Base-by-base conservation (phyloP, 805 yeast genomes). In the Pichia membranifaciens region DNA sequence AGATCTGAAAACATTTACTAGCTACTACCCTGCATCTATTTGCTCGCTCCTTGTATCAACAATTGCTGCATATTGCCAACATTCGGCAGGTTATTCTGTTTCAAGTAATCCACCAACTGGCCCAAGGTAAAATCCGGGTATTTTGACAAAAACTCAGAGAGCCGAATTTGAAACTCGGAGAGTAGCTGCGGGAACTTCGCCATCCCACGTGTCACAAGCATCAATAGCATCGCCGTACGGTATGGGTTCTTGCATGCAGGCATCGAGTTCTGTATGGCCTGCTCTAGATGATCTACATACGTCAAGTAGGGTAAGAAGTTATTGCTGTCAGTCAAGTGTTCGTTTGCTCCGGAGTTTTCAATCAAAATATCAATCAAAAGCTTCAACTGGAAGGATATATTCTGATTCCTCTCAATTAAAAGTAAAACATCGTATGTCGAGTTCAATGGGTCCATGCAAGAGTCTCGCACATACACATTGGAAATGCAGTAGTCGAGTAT, bases 281-380 rank as follows among this genome's bases (percentile, higher is more conserved):
- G 6, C 17, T 39, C 40, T 23, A 51, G 39, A 43, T 49, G 52
- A 17, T 48, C 50, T 28, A 51, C 29, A 21, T 46, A 51, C 13
- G 54, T 51, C 3, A 51, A n/a, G 34, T 48, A 51, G 13, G 52
- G 47, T 16, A 46, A 41, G 41, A 39, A 48, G 17, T 51, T 51
- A 2, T 41, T 22, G 17, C 13, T 17, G 29, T 31, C 23, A 20
- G 21, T n/a, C 12, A 41, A 22, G 34, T 46, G 43, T 13, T 46
- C 37, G 12, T 33, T 40, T 10, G 18, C 9, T 13, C 45, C 42
- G 6, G 36, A 21, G 15, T 31, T 33, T 25, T 48, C 46, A 18
- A 45, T 41, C 15, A 51, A 21, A 15, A 44, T 21, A 9, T 34
- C 33, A 13, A 48, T 29, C 20, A 51, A 37, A 16, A 38, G 21